A percentile compares a stretch with the other conserved stretches of the same genome.
Conservation (phyloP, 1,284 basidiomycete genomes). For the Entoloma clypeatum region DNA sequence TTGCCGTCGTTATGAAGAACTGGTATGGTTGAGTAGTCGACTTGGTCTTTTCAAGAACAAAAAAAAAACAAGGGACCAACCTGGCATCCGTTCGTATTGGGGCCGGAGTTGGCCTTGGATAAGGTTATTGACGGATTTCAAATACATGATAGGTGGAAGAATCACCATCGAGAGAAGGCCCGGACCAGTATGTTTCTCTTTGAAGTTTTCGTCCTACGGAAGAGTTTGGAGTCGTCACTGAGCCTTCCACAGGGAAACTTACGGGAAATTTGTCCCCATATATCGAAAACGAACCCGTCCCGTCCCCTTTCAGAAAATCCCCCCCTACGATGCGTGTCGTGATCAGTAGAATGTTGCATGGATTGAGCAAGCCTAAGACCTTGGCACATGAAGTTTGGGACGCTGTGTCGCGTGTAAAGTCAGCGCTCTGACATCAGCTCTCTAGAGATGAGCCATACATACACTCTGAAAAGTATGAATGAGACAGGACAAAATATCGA, state of each 20-base stretch:
- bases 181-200: conserved; percentile 82
- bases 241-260: conserved; percentile 21
- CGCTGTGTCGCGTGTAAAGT: too few relatives aligned
- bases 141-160: neutral
- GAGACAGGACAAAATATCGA: conserved; percentile 17
- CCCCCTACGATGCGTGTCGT: conserved; percentile 50
- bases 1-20: conserved; percentile 97
- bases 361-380: conserved; percentile 36
- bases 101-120: conserved; percentile 83
- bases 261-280: conserved; percentile 92
- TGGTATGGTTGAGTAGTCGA: conserved; percentile 31
- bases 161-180: conserved; percentile 84
- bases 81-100: conserved; percentile 91
- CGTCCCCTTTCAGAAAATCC: conserved; percentile 87
- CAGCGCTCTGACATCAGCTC: conserved; percentile 10
- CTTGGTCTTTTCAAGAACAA: too few relatives aligned
- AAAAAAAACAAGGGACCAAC: too few relatives aligned
- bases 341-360: neutral
- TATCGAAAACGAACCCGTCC: conserved; percentile 92
- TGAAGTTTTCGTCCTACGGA: conserved; percentile 90
- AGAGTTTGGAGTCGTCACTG: neutral
- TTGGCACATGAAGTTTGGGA: conserved; percentile 85
- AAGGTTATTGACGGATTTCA: conserved; percentile 5
- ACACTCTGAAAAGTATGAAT: conserved; percentile 61
- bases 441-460: conserved; percentile 28